These are phyloP conservation scores for sweet orange (Citrus sinensis) DNA, from an alignment of 345 rosid genomes.

Conservation along the genomic window DVS_A1.0 CM039165.1:32135501-32136000, in stretches of 20 bases:
- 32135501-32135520: conserved; percentile 23
- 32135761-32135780: neutral
- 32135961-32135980: neutral
- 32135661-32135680: conserved; percentile 29
- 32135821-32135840: neutral
- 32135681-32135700: conserved; percentile 16
- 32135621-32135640: conserved; percentile 45
- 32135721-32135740: neutral
- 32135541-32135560: neutral
- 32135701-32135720: neutral
- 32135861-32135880: neutral
- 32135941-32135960: neutral
- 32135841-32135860: neutral
- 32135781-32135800: neutral
- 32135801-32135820: neutral
- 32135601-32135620: neutral
- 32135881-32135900: neutral
- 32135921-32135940: neutral
- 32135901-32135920: no score
- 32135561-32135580: neutral
- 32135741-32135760: neutral
- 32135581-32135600: conserved; percentile 12
- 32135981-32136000: conserved; percentile 12
- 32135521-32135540: conserved; percentile 14
- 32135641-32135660: conserved; percentile 46